Percentiles rank a stretch among this genome's conserved stretches.
phyloP scores from a whole-genome alignment of 352 stramenopile species.

The Pythium plurisporium region DNA sequence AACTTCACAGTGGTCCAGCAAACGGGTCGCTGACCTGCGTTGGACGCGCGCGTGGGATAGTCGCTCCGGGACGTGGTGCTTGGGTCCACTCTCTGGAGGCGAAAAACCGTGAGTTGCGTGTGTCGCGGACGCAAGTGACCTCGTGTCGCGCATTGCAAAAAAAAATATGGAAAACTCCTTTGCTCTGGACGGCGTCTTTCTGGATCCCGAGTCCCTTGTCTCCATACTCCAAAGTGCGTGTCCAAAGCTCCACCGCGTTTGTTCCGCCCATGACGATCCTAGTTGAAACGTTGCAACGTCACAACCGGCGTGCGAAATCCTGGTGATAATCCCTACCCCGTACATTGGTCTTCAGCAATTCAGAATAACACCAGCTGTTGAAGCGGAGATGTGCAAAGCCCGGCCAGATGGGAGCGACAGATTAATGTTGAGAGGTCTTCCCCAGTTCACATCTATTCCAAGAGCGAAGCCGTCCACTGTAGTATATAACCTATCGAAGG shows the following conservation, averaged over 20 bases:
- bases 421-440: not conserved
- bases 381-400: not conserved
- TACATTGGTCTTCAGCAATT: not conserved
- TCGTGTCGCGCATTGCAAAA: too few relatives aligned
- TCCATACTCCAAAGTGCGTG: not conserved
- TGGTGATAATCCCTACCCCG: slow-evolving; percentile 5
- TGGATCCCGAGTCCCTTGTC: not conserved
- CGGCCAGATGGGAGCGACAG: not conserved
- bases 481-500: not conserved
- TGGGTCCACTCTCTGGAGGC: not conserved
- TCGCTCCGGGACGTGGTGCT: too few relatives aligned
- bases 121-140: too few relatives aligned
- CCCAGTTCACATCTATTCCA: not conserved
- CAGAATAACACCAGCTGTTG: slow-evolving; percentile 11
- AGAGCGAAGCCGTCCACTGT: not conserved
- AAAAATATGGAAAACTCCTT: too few relatives aligned
- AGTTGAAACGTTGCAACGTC: slow-evolving; percentile 2
- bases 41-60: too few relatives aligned
- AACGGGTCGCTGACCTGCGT: too few relatives aligned
- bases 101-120: too few relatives aligned
- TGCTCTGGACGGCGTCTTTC: not conserved
- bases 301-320: slow-evolving; percentile 6
- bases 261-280: not conserved
- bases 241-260: too few relatives aligned
- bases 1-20: too few relatives aligned